A percentile compares a stretch with the other conserved stretches of the same genome.
phyloP scores from a whole-genome alignment of 2,329 filamentous ascomycete species.

The Trichophyton equinum region DNA sequence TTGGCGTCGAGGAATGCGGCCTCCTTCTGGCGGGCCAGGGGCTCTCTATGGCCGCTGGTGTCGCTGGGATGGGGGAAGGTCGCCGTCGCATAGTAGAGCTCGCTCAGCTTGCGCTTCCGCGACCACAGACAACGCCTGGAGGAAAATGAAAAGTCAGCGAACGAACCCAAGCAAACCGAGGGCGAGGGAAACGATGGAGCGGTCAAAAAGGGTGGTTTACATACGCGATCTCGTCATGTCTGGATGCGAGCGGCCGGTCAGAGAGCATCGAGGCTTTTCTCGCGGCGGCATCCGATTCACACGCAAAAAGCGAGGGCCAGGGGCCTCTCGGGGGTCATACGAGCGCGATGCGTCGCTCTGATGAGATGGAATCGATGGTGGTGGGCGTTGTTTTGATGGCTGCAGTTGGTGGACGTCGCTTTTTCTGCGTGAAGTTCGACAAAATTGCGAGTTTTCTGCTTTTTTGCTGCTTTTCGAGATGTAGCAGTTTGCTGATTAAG shows the following conservation, averaged over 20 bases:
- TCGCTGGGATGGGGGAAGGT: constrained; percentile 37
- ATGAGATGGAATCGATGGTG: constrained; percentile 32
- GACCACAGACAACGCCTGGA: constrained; percentile 52
- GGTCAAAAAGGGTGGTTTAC: constrained; percentile 25
- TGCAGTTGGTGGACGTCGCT: constrained; percentile 16
- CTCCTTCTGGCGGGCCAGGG: constrained; percentile 36
- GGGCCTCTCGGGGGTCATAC: constrained; percentile 29
- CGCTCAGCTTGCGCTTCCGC: constrained; percentile 81
- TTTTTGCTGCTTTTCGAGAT: neutral
- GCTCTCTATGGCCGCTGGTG: constrained; percentile 45
- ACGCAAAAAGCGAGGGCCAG: constrained; percentile 31
- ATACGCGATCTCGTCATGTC: constrained; percentile 41
- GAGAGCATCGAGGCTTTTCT: constrained; percentile 38
- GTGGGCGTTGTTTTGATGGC: constrained; percentile 28
- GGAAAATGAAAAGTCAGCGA: constrained; percentile 26
- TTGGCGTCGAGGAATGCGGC: constrained; percentile 45
- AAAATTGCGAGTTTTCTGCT: neutral
- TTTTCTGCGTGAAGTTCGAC: neutral
- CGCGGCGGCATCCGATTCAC: constrained; percentile 39
- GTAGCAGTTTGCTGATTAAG: neutral
- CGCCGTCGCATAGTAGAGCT: constrained; percentile 73
- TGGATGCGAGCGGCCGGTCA: constrained; percentile 38
- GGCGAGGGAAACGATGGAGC: constrained; percentile 15
- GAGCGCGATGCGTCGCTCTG: constrained; percentile 34
- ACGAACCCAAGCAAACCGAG: constrained; percentile 17